These are phyloP conservation scores for Erysiphe neolycopersici DNA, from an alignment of 2,329 filamentous ascomycete genomes.

Conservation along the genomic window DNA sequence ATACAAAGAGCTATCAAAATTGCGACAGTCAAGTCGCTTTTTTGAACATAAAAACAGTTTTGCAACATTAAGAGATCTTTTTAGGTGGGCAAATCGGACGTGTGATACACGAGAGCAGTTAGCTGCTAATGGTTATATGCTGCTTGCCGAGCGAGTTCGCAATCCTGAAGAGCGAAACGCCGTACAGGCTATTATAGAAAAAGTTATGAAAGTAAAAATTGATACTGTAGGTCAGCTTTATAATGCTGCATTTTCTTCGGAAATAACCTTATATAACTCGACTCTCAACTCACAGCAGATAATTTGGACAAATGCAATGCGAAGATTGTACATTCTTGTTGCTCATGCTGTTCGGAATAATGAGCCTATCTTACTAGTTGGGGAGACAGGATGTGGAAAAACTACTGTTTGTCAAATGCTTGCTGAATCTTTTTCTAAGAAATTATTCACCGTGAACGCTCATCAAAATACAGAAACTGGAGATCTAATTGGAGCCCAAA, in stretches of 20 bases:
- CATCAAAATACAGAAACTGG: constrained; percentile 97
- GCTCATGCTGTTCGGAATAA: constrained; percentile 64
- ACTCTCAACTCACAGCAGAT: constrained; percentile 32
- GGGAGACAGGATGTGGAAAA: constrained; percentile 93
- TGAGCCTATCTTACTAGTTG: constrained; percentile 80
- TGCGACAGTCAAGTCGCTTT: constrained; percentile 69
- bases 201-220: constrained; percentile 65
- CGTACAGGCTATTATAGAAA: constrained; percentile 72
- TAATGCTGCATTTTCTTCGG: constrained; percentile 23
- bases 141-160: constrained; percentile 82
- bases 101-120: constrained; percentile 73
- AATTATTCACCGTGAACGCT: constrained; percentile 77
- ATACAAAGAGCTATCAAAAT: constrained; percentile 71
- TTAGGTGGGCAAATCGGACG: constrained; percentile 71
- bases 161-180: constrained; percentile 63
- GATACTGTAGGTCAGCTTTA: constrained; percentile 51
- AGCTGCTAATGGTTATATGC: constrained; percentile 82
- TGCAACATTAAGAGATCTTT: constrained; percentile 82
- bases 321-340: constrained; percentile 72
- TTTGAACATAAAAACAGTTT: constrained; percentile 98
- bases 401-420: constrained; percentile 88
- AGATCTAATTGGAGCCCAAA: constrained; percentile 84
- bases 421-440: constrained; percentile 49
- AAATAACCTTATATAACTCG: constrained; percentile 22
- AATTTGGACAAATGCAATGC: constrained; percentile 92